Evolutionary conservation across 805 yeast genomes (phyloP).

Genomic region (Ogataea pignaliae): DNA sequence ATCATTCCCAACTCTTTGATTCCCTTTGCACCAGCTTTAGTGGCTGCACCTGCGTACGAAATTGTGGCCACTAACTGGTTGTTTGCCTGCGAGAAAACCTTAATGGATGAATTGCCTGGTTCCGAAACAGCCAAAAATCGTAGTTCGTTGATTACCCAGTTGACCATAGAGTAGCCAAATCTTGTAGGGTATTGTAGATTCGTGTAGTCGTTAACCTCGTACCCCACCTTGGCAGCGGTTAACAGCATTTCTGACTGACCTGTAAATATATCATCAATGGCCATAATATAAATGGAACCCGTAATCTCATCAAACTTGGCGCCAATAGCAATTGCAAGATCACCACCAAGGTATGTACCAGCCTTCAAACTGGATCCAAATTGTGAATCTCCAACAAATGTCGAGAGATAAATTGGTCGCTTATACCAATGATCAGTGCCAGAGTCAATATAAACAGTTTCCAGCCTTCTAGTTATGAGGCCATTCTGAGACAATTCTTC

Average conservation of each 20-base stretch:
- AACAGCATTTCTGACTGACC: background rate
- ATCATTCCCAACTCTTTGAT: slow-evolving; percentile 38
- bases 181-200: slow-evolving; percentile 25
- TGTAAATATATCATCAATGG: slow-evolving; percentile 29
- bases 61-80: slow-evolving; percentile 14
- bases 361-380: slow-evolving; percentile 44
- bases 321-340: slow-evolving; percentile 42
- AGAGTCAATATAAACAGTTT: background rate
- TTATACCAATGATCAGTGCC: background rate
- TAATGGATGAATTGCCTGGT: slow-evolving; percentile 47
- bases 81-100: slow-evolving; percentile 27
- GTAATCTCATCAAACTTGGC: slow-evolving; percentile 41
- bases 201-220: slow-evolving; percentile 1
- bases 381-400: slow-evolving; percentile 28
- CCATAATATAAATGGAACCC: slow-evolving; percentile 44
- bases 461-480: background rate
- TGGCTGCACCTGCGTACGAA: slow-evolving; percentile 19
- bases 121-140: slow-evolving; percentile 42
- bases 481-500: background rate
- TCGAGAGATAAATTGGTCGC: slow-evolving; percentile 9
- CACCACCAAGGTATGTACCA: slow-evolving; percentile 38
- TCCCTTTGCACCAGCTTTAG: slow-evolving; percentile 36
- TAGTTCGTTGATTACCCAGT: slow-evolving; percentile 23
- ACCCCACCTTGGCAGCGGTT: background rate
- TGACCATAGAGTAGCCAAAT: slow-evolving; percentile 40